These are phyloP conservation scores for Amanita subjunquillea DNA, from an alignment of 768 basidiomycete genomes.

Conservation along the genomic window DNA sequence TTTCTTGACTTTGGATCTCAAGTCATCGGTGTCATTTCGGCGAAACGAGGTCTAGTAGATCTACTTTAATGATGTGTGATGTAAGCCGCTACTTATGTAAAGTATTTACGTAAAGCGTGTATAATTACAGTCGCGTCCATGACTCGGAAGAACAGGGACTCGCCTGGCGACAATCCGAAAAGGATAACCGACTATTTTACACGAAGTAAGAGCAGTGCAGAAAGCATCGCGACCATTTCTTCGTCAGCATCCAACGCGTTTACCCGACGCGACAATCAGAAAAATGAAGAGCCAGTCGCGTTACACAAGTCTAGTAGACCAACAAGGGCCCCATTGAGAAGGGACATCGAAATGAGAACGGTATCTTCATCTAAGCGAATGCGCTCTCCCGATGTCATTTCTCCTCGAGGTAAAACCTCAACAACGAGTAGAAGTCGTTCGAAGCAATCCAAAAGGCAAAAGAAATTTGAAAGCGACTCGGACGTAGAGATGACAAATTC, in stretches of 20 bases:
- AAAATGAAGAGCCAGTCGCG: not conserved
- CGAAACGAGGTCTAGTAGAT: conserved; percentile 29
- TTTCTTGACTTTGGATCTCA: conserved; percentile 34
- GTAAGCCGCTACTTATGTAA: not conserved
- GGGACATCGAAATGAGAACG: not conserved
- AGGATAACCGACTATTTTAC: conserved; percentile 3
- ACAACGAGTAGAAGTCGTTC: not conserved
- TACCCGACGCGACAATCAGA: not conserved
- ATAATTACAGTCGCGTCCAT: not conserved
- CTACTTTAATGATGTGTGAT: conserved; percentile 9
- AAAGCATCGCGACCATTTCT: no score
- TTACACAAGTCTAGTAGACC: not conserved
- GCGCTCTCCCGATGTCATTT: conserved; percentile 1
- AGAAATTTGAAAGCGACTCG: conserved; percentile 27
- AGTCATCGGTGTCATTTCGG: conserved; percentile 46
- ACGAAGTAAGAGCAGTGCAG: not conserved
- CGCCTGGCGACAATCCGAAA: not conserved
- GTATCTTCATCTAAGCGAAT: not conserved
- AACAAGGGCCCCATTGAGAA: not conserved
- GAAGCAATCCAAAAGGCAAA: conserved; percentile 18
- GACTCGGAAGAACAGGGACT: not conserved
- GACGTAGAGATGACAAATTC: conserved; percentile 17
- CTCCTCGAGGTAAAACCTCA: not conserved
- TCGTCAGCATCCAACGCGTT: not conserved
- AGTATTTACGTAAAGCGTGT: not conserved